These are phyloP conservation scores for Moesziomyces parantarcticus DNA, from an alignment of 1,284 basidiomycete species.

Conservation along the genomic window DNA sequence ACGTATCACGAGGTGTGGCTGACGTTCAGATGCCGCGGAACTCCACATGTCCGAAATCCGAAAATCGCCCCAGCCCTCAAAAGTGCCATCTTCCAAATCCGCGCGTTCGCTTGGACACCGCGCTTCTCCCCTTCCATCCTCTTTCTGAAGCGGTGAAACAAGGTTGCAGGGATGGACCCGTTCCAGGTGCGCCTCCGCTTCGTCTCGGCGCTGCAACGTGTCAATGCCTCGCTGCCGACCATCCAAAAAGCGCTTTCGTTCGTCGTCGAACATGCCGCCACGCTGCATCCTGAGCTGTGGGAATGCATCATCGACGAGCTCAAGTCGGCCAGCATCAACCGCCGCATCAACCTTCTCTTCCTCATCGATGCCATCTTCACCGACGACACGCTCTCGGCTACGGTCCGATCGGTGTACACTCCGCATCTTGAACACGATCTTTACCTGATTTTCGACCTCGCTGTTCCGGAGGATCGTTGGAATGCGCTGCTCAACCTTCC, in stretches of 20 bases:
- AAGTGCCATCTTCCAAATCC: background rate
- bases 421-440: conserved; percentile 28
- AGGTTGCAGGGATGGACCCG: conserved; percentile 44
- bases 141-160: too few relatives aligned
- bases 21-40: too few relatives aligned
- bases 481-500: conserved; percentile 40
- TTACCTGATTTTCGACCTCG: conserved; percentile 31
- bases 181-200: conserved; percentile 67
- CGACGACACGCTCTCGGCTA: conserved; percentile 27
- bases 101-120: background rate
- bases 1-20: too few relatives aligned
- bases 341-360: conserved; percentile 90
- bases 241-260: conserved; percentile 89
- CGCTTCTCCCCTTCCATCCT: background rate
- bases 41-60: conserved; percentile 39
- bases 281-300: conserved; percentile 87
- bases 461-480: conserved; percentile 34
- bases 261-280: conserved; percentile 83
- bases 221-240: conserved; percentile 77
- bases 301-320: conserved; percentile 91
- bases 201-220: conserved; percentile 54
- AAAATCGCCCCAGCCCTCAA: background rate
- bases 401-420: conserved; percentile 21
- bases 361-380: conserved; percentile 81
- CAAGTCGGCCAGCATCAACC: conserved; percentile 83